Conservation (phyloP, 2,329 filamentous ascomycete genomes). For the Xylariales sp. region DNA sequence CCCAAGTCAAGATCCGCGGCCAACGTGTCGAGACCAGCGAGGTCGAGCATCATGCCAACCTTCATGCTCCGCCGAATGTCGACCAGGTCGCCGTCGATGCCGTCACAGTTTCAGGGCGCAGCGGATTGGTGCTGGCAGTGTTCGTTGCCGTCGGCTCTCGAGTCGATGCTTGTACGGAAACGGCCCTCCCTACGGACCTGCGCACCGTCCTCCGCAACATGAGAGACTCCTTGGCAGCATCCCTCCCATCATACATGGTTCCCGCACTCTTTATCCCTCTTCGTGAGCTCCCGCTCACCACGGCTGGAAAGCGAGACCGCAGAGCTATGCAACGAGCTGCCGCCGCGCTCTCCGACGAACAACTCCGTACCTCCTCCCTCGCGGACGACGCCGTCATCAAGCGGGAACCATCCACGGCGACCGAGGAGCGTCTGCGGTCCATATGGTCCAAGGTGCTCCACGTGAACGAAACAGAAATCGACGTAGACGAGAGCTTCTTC, state of each 20-base stretch:
- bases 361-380: conserved; percentile 7
- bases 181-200: not conserved
- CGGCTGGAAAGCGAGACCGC: conserved; percentile 5
- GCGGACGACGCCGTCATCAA: conserved; percentile 3
- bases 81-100: conserved; percentile 8
- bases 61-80: not conserved
- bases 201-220: not conserved
- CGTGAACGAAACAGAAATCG: not conserved
- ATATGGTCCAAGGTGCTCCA: conserved; percentile 6
- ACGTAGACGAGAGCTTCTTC: conserved; percentile 7
- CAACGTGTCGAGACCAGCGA: not conserved
- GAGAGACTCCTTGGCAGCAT: not conserved
- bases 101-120: not conserved
- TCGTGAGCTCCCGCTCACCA: conserved; percentile 1
- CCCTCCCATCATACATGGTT: conserved; percentile 6
- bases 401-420: conserved; percentile 7
- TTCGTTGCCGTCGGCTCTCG: conserved; percentile 8
- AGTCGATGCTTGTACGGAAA: conserved; percentile 1
- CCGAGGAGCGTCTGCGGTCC: conserved; percentile 5
- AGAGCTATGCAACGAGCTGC: conserved; percentile 2
- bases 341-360: not conserved
- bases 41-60: not conserved
- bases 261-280: conserved; percentile 4
- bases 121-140: conserved; percentile 5
- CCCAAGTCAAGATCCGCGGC: not conserved